Conservation (phyloP, 2,329 filamentous ascomycete genomes). For the Aplosporella prunicola region DNA sequence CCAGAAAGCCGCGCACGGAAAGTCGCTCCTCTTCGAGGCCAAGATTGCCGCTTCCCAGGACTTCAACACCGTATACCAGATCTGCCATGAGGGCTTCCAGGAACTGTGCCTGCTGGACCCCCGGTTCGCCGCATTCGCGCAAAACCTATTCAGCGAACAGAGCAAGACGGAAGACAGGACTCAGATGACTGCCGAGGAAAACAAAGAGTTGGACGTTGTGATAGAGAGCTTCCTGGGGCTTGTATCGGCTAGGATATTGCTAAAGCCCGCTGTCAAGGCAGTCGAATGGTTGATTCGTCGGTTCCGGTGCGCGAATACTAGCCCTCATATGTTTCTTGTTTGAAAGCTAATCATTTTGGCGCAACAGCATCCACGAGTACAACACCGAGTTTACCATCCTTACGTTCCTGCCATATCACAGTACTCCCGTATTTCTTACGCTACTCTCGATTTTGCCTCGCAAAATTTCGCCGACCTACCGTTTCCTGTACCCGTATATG, state of each 20-base stretch:
- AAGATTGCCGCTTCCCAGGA: slow-evolving; percentile 77
- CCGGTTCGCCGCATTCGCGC: slow-evolving; percentile 64
- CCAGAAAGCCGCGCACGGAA: slow-evolving; percentile 82
- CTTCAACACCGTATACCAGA: slow-evolving; percentile 77
- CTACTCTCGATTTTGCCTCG: slow-evolving; percentile 76
- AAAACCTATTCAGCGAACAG: slow-evolving; percentile 84
- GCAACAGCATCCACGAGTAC: slow-evolving; percentile 71
- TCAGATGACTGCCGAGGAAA: slow-evolving; percentile 73
- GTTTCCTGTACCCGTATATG: slow-evolving; percentile 80
- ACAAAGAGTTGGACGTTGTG: slow-evolving; percentile 66
- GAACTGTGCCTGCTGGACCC: slow-evolving; percentile 82
- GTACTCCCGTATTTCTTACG: slow-evolving; percentile 72
- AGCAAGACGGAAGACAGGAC: slow-evolving; percentile 82
- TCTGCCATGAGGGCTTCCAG: slow-evolving; percentile 82
- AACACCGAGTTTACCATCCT: slow-evolving; percentile 71
- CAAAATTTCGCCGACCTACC: slow-evolving; percentile 65
- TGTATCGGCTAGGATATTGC: slow-evolving; percentile 62
- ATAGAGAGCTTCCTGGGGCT: slow-evolving; percentile 77
- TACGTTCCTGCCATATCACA: slow-evolving; percentile 88
- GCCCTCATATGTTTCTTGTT: slow-evolving; percentile 11
- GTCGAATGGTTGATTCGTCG: slow-evolving; percentile 90
- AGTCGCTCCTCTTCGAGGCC: slow-evolving; percentile 89
- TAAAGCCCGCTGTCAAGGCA: slow-evolving; percentile 82
- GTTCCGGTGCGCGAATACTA: slow-evolving; percentile 55
- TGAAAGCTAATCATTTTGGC: slow-evolving; percentile 10